Base-by-base conservation (phyloP, 192 early-diverging fungal genomes). In the Thamnidium elegans region DNA sequence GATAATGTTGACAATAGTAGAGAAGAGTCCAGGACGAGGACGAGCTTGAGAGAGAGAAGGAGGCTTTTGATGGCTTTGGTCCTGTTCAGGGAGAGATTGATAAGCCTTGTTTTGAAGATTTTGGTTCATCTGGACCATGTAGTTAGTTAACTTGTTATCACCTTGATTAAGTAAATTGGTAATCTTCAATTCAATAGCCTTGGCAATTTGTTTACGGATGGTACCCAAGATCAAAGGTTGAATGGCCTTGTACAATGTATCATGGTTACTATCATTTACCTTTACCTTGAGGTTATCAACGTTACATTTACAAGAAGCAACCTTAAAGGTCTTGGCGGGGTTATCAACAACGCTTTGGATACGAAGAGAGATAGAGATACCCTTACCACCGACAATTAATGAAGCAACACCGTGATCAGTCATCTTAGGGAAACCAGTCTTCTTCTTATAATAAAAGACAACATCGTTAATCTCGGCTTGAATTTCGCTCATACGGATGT, bases 381-480 rank as follows among this genome's bases (percentile, higher is more conserved):
- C 51, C 15, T 72, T 67, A 7, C 54, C 65, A 11, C 54, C 50
- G 1, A 67, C 65, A 21, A 19, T 4, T n/a, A 67, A 19, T 15
- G 55, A 68, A 4, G 77, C 77, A 43, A 75, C 51, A 36, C 77
- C 77, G 10, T 64, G 64, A 39, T 79, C 77, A 50, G 67, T 47
- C 17, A 75, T 53, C 15, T 50, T 67, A 43, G 74, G 73, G n/a
- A 67, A 67, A 3, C 77, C 73, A 4, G 71, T 69, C 44, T 79
- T 79, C 56, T 68, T 74, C 61, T 70, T 72, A 65, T 72, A 63
- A 19, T 69, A 70, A 32, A 72, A 79, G 26, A 70, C 70, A 10
- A 79, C 77, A 34, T 72, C 54, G 7, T 73, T 66, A 15, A 75
- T 56, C 6, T 54, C 62, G n/a, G 73, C 69, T 44, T 78, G 73